phyloP scores from a whole-genome alignment of 176 grass and related monocot genomes.

The Hsuehochloa calcarea region DNA sequence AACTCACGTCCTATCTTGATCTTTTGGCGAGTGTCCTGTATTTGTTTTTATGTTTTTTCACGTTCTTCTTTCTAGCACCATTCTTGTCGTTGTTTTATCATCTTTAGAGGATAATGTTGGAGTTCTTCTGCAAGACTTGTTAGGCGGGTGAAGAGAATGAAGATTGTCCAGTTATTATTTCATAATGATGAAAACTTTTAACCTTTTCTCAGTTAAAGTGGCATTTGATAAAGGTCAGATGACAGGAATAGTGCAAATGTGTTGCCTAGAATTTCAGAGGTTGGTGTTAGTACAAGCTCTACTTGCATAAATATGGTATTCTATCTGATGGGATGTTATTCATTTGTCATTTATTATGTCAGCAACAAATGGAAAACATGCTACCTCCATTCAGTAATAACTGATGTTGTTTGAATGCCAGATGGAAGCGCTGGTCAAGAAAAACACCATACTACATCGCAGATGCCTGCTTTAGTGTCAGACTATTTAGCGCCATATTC shows the following conservation, averaged over 20 bases:
- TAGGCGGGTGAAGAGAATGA: not conserved
- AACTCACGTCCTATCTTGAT: not conserved
- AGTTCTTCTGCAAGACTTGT: not conserved
- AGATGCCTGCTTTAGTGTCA: constrained; percentile 48
- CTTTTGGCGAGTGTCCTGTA: not conserved
- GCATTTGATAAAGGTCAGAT: not conserved
- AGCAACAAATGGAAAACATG: not conserved
- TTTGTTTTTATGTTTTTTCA: not conserved
- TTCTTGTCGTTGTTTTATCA: not conserved
- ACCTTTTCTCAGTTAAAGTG: not conserved
- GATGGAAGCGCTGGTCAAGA: constrained; percentile 53
- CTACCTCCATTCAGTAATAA: not conserved
- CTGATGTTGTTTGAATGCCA: constrained; percentile 34
- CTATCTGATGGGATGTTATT: not conserved
- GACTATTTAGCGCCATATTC: constrained; percentile 72
- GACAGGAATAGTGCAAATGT: not conserved
- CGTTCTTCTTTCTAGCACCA: not conserved
- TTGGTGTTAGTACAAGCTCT: not conserved
- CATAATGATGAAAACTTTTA: not conserved
- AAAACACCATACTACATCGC: constrained; percentile 52
- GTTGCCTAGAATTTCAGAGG: not conserved
- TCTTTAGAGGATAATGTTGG: not conserved
- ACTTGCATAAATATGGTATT: not conserved
- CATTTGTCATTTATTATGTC: not conserved
- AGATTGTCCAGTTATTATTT: not conserved